Base-by-base conservation (phyloP, 352 stramenopile genomes). In the Pythium myriotylum region DNA sequence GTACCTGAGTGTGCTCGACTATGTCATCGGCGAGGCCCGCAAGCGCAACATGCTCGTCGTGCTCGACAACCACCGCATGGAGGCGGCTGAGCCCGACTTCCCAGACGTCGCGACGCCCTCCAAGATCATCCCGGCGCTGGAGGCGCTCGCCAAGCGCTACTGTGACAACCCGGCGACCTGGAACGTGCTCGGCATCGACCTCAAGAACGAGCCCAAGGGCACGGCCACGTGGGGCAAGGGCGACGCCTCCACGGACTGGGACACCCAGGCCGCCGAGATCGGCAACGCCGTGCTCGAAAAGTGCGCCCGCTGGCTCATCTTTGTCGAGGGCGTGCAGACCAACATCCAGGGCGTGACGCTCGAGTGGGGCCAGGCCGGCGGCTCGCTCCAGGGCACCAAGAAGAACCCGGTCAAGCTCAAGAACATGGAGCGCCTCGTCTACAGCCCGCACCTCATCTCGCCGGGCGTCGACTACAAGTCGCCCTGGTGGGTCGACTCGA, bases 121-220 rank as follows among this genome's bases (percentile, higher is more conserved):
- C 16, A 75, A 86, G 56, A 88, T 90, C 52, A 79, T 72, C 7
- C 76, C 81, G 2, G 81, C 81, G 5, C 48, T 90, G 29, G 33
- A 81, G 54, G 76, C 72, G 45, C 65, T 90, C 4, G 81, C 81
- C 12, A 77, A 69, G 41, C 68, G 81, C 48, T 90, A 90, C 66
- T 90, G 81, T 50, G 51, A 80, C 26, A 80, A 90, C 53, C 70
- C 76, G 0, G 58, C 70, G 13, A 71, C 76, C 4, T 92, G 83
- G 83, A 92, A 92, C 47, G 81, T 92, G 2, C 66, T 92, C 32
- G 83, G 77, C 35, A 72, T 90, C 29, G 81, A 92, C 50, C 75
- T 92, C 61, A 92, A 92, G 65, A 92, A 90, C 68, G 81, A 92
- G 45, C 83, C 83, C 2, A 86, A 88, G 47, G 81, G 81, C 4